A percentile compares a stretch with the other conserved stretches of the same genome.
Conservation (phyloP, 2,329 filamentous ascomycete species). For the Knoxdaviesia capensis region DNA sequence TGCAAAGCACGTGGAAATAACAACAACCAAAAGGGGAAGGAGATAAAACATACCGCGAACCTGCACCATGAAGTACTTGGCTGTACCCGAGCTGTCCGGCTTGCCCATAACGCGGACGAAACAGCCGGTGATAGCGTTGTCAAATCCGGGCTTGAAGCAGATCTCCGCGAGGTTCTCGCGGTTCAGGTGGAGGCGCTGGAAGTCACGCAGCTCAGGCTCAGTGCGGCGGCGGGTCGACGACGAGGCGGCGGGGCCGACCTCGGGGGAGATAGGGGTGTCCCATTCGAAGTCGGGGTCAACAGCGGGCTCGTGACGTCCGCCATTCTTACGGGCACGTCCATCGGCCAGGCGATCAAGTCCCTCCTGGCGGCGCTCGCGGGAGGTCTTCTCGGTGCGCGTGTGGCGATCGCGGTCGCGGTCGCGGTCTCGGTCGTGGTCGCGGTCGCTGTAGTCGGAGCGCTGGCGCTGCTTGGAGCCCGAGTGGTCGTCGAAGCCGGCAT, state of each 20-base stretch:
- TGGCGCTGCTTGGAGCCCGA: conserved; percentile 43
- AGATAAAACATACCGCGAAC: conserved; percentile 48
- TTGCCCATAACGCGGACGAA: conserved; percentile 75
- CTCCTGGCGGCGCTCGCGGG: conserved; percentile 41
- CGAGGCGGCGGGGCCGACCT: no score
- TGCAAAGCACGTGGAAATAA: neutral
- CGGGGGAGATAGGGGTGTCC: no score
- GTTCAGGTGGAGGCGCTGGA: conserved; percentile 67
- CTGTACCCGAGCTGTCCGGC: conserved; percentile 50
- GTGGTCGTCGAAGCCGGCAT: conserved; percentile 60
- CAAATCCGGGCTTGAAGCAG: conserved; percentile 85
- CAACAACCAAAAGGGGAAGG: neutral
- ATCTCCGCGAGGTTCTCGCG: conserved; percentile 74
- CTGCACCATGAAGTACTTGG: conserved; percentile 70
- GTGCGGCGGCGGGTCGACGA: conserved; percentile 22
- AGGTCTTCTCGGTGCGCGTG: conserved; percentile 42
- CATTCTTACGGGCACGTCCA: conserved; percentile 14
- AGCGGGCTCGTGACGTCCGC: conserved; percentile 23
- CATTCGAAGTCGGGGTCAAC: conserved; percentile 28
- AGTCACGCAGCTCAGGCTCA: conserved; percentile 48
- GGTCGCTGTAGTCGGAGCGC: conserved; percentile 50
- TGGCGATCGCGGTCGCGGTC: conserved; percentile 49
- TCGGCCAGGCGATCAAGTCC: conserved; percentile 29
- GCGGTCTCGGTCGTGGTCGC: conserved; percentile 47
- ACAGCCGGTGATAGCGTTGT: conserved; percentile 61